phyloP scores from a whole-genome alignment of 139 green algal genomes.

The Haematococcus lacustris region DNA sequence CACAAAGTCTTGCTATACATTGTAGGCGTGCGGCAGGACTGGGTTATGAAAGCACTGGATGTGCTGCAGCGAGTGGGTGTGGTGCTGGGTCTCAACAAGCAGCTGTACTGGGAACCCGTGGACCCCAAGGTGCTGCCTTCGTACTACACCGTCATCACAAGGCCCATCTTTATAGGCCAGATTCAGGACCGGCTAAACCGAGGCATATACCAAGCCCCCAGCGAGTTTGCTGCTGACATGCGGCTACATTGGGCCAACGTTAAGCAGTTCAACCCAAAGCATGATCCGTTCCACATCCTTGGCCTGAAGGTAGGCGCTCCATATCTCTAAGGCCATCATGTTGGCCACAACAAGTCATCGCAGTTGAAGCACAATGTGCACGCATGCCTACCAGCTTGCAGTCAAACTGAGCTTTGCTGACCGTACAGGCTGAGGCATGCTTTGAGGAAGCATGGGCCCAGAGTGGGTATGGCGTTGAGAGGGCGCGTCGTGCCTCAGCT shows the following conservation, averaged over 20 bases:
- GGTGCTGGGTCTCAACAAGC: not conserved
- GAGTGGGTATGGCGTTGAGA: not conserved
- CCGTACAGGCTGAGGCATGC: not conserved
- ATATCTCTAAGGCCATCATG: too few relatives aligned
- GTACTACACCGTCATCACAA: slow-evolving; percentile 5
- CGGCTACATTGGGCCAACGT: slow-evolving; percentile 5
- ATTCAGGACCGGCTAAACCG: not conserved
- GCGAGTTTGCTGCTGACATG: slow-evolving; percentile 3
- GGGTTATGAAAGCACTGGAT: too few relatives aligned
- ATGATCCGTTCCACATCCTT: slow-evolving; percentile 2
- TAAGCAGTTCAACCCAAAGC: slow-evolving; percentile 4
- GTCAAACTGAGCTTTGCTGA: too few relatives aligned
- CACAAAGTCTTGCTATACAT: too few relatives aligned
- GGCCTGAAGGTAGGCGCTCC: slow-evolving; percentile 6
- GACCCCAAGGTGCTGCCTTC: slow-evolving; percentile 2
- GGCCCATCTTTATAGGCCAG: slow-evolving; percentile 8
- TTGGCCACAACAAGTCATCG: too few relatives aligned
- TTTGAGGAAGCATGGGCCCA: slow-evolving; percentile 2
- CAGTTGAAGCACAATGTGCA: too few relatives aligned
- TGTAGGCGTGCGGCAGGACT: too few relatives aligned
- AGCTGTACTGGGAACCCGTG: slow-evolving; percentile 2
- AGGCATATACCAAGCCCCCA: not conserved
- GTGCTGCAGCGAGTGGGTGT: too few relatives aligned
- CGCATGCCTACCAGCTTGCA: too few relatives aligned
- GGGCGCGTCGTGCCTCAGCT: not conserved